Evolutionary conservation across 2,329 filamentous ascomycete genomes (phyloP), one percentile per base, ranked within the genome.

Genomic region (Bipolaris gigantea): DNA sequence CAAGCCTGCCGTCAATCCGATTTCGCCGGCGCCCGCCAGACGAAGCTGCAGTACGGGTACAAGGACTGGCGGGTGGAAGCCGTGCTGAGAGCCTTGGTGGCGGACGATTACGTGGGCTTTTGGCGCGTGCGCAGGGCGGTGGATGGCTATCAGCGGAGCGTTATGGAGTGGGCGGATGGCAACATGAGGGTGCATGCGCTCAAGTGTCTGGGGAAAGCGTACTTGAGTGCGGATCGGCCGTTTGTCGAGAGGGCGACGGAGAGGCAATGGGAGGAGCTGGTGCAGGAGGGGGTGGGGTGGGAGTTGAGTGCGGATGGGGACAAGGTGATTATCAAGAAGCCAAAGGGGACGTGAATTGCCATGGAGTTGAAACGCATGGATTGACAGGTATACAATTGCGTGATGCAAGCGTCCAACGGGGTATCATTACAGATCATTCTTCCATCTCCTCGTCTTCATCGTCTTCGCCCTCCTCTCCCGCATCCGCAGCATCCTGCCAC

Each of bases 191-290:
- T 85, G 62, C 88, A 92, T 74, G 85, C 89, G 32, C 78, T 97
- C 63, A 96, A 96, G 78, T 94, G 92, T 71, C 83, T 97, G 50
- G 92, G 91, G 0, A 84, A 86, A 67, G 83, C 88, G 4, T 99
- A 99, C 73, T 76, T 97, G 60, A 84, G 77, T 18, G 87, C 91
- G 8, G 89, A 91, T 48, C 74, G 83, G 54, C 71, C 70, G 3
- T 90, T 87, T 72, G 75, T 96, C 46, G 89, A 94, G 75, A 82
- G 80, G 68, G 81, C 84, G 53, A 82, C 89, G 4, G 85, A 85
- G 43, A 79, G 83, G 62, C 79, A 76, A n/a, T 99, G 93, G 92
- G 80, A 84, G 10, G 84, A 85, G 46, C 76, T 97, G 67, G 80
- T 83, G 32, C 79, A 83, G 60, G 85, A 90, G 67, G 86, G 86